A percentile compares a stretch with the other conserved stretches of the same genome.
These are phyloP conservation scores for Nakaseomyces glabratus DNA, from an alignment of 1,139 yeast genomes.

Conservation along the genomic window DNA sequence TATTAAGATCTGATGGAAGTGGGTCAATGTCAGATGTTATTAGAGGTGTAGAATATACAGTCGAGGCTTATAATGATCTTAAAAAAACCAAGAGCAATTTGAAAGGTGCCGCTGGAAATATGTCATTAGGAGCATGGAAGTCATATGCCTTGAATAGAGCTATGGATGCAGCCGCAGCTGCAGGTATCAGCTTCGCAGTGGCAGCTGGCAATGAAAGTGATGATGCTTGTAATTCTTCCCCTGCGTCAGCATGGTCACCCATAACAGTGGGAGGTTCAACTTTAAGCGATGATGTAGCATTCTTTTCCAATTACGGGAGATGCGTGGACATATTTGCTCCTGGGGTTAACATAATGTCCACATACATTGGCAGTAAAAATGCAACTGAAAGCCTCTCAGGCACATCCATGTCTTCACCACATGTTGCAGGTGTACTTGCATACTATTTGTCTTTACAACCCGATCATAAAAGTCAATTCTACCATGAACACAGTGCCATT, in stretches of 20 bases:
- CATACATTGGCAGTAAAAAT: conserved; percentile 69
- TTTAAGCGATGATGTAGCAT: conserved; percentile 63
- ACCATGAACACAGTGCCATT: conserved; percentile 42
- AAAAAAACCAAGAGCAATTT: conserved; percentile 47
- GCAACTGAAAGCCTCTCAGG: conserved; percentile 91
- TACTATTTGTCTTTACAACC: conserved; percentile 92
- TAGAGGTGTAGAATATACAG: conserved; percentile 75
- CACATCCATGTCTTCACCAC: conserved; percentile 99
- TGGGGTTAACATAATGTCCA: conserved; percentile 69
- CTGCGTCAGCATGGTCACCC: conserved; percentile 68
- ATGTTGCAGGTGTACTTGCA: conserved; percentile 80
- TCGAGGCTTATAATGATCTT: conserved; percentile 21
- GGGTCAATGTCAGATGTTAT: conserved; percentile 77
- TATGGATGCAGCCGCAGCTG: conserved; percentile 72
- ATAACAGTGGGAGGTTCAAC: conserved; percentile 81
- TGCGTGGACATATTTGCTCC: conserved; percentile 86
- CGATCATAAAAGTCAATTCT: conserved; percentile 63
- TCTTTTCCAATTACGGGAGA: conserved; percentile 72
- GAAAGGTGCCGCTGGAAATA: conserved; percentile 81
- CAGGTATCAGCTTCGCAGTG: conserved; percentile 76
- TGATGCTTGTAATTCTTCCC: conserved; percentile 78
- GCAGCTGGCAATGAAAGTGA: conserved; percentile 85
- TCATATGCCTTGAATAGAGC: conserved; percentile 76
- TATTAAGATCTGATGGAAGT: conserved; percentile 66
- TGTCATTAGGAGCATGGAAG: conserved; percentile 85